These are phyloP conservation scores for Salicornia ramosissima DNA, from an alignment of 148 eudicot genomes.

Conservation along the genomic window DNA sequence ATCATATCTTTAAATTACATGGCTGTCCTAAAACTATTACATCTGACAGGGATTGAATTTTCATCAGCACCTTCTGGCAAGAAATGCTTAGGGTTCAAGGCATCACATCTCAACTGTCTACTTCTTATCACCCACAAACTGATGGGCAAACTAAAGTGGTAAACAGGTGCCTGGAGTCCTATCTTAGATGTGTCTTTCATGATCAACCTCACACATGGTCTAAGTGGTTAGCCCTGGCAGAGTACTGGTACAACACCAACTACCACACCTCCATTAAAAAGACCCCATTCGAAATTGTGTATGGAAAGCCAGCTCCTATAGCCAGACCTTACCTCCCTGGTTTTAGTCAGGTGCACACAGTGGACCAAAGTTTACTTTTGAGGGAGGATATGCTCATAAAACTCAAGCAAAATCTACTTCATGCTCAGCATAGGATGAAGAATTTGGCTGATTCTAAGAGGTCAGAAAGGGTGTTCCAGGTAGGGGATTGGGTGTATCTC, in stretches of 20 bases:
- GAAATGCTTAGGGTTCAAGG: too few relatives aligned
- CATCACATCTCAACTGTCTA: too few relatives aligned
- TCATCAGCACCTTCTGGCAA: too few relatives aligned
- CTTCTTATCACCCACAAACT: too few relatives aligned
- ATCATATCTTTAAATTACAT: neutral
- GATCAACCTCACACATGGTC: neutral
- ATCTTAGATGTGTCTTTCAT: neutral
- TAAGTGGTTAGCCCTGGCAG: neutral
- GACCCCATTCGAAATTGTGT: neutral
- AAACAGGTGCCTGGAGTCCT: neutral
- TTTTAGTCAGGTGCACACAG: neutral
- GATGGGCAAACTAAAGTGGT: slow-evolving; percentile 1
- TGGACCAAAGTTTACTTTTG: neutral
- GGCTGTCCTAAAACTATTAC: too few relatives aligned
- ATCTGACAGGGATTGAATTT: too few relatives aligned
- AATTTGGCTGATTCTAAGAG: too few relatives aligned
- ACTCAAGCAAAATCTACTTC: neutral
- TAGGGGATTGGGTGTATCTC: too few relatives aligned
- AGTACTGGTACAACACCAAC: neutral
- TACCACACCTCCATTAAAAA: neutral
- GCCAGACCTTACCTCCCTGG: neutral
- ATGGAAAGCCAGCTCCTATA: neutral
- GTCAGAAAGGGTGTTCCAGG: too few relatives aligned
- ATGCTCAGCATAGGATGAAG: neutral
- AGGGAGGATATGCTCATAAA: neutral